These are phyloP conservation scores for Entomophthora muscae DNA, from an alignment of 371 early-diverging fungal species.

Conservation along the genomic window DNA sequence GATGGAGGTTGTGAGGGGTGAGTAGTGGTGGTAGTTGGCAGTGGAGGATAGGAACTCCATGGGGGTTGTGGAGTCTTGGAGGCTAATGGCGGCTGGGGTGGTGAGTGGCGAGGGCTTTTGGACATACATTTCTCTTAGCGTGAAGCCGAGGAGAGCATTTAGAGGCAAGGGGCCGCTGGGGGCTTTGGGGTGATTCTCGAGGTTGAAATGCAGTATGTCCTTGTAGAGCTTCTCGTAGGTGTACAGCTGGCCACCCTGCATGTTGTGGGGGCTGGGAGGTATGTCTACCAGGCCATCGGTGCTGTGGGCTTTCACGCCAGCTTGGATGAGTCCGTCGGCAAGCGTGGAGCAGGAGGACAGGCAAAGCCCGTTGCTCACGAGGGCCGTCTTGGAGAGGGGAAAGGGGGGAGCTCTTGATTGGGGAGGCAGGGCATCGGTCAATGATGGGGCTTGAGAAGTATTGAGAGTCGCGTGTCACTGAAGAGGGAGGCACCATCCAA, in stretches of 20 bases:
- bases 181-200: background rate
- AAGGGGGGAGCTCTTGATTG: background rate
- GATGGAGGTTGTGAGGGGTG: too few species aligned
- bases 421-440: background rate
- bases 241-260: slow-evolving; percentile 5
- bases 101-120: too few species aligned
- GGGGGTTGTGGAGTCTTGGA: background rate
- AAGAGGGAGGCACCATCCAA: background rate
- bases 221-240: background rate
- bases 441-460: background rate
- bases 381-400: background rate
- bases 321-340: background rate
- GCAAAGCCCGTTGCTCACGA: background rate
- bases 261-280: background rate
- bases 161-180: background rate
- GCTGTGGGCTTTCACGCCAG: background rate
- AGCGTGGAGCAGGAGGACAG: background rate
- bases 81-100: background rate
- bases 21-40: too few species aligned
- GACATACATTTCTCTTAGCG: background rate
- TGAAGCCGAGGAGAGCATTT: background rate
- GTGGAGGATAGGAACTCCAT: background rate
- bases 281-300: background rate
- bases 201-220: background rate
- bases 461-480: background rate